Evolutionary conservation across 768 basidiomycete species (phyloP), one percentile per base, ranked within the genome.

Genomic region (Boletus sensibilis): DNA sequence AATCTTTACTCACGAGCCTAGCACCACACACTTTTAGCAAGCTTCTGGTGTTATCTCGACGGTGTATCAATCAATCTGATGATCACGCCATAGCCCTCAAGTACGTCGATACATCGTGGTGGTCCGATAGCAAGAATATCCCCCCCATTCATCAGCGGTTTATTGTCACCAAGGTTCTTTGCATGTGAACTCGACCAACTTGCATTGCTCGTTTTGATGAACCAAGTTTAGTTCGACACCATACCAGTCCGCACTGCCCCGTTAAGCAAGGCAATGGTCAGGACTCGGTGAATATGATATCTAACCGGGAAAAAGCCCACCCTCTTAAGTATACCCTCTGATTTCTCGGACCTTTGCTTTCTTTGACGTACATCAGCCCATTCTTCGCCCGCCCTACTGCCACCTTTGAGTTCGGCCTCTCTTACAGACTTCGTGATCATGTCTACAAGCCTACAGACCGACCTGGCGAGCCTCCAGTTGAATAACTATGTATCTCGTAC

Each of bases 401-500:
- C 10, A n/a, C 38, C 25, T 18, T 35, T 44, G 9, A 38, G 34
- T 29, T 34, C 20, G n/a, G 13, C 13, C 16, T 25, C 14, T 25
- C 27, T 29, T 29, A 8, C 5, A 29, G 27, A 29, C 27, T 29
- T 29, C 11, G 34, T 3, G 12, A 20, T 10, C 45, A 60, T 60
- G 59, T 53, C 59, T 21, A 49, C 51, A 1, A 50, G 38, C 11
- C 40, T 51, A 5, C 37, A 27, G 10, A 12, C 25, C 14, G 44
- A 34, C 4, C 37, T 61, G 35, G 49, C 35, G 5, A 52, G 49
- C 27, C 44, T 61, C 11, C 50, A 52, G 31, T 16, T 60, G 33
- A 55, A 52, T 3, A 43, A 60, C 11, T 61, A 54, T 18, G 12
- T 35, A 35, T 54, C 60, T 7, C 39, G 58, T 55, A 44, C 2